phyloP scores from a whole-genome alignment of 345 rosid species.

The Gynandropsis gynandra region DNA sequence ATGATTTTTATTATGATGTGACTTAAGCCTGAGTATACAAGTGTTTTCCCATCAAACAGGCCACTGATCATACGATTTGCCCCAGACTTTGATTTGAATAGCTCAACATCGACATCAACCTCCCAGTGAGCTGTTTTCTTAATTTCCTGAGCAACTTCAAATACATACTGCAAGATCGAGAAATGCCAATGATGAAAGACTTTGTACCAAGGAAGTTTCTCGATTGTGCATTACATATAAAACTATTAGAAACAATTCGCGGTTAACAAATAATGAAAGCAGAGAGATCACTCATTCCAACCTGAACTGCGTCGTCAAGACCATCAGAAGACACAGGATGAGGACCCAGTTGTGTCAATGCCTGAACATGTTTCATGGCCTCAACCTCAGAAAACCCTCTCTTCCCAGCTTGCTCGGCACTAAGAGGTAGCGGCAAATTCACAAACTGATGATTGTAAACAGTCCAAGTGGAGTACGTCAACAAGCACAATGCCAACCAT shows the following conservation, averaged over 20 bases:
- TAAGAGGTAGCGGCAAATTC: constrained; percentile 59
- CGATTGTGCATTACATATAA: not conserved
- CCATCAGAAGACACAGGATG: constrained; percentile 80
- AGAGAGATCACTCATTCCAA: constrained; percentile 12
- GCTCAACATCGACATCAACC: constrained; percentile 74
- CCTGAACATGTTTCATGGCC: constrained; percentile 67
- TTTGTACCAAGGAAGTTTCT: not conserved
- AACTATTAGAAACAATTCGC: not conserved
- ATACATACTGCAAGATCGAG: constrained; percentile 55
- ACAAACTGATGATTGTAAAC: constrained; percentile 57
- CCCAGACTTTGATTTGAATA: constrained; percentile 57
- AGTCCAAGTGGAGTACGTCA: constrained; percentile 52
- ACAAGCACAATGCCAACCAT: constrained; percentile 39
- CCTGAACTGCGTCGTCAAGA: constrained; percentile 69
- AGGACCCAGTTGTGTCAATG: constrained; percentile 77
- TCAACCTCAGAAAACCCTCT: constrained; percentile 86
- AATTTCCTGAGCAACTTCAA: constrained; percentile 51
- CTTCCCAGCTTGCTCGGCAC: constrained; percentile 76
- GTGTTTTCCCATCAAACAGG: constrained; percentile 65
- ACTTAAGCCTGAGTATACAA: constrained; percentile 72
- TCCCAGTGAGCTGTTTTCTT: constrained; percentile 71
- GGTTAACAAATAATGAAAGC: not conserved
- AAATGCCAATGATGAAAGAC: constrained; percentile 16
- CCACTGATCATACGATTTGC: constrained; percentile 61
- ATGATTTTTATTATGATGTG: constrained; percentile 62